Evolutionary conservation across 495 filamentous ascomycete genomes (phyloP).

Genomic region (Jackrogersella minutella): DNA sequence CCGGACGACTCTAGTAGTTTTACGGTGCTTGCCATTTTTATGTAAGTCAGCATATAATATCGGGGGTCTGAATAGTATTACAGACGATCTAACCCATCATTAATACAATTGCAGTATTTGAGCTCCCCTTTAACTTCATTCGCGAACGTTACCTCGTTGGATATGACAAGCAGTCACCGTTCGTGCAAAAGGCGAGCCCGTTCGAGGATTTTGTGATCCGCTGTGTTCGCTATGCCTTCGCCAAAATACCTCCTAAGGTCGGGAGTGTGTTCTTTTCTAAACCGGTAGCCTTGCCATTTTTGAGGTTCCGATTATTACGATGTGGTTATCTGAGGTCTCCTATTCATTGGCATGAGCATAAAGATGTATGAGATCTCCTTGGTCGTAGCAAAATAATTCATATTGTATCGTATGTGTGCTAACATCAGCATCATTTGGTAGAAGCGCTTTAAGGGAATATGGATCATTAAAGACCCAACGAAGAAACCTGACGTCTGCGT

Average conservation of each 20-base stretch:
- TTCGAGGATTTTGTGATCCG: constrained; percentile 79
- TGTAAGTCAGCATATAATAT: constrained; percentile 53
- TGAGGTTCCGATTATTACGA: constrained; percentile 75
- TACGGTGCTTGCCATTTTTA: constrained; percentile 73
- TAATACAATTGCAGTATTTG: constrained; percentile 54
- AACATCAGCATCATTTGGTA: constrained; percentile 8
- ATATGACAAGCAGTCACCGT: constrained; percentile 58
- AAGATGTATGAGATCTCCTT: constrained; percentile 48
- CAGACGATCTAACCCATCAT: constrained; percentile 3
- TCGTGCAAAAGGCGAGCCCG: constrained; percentile 67
- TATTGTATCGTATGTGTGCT: not conserved
- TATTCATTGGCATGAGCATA: constrained; percentile 67
- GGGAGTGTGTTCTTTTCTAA: constrained; percentile 80
- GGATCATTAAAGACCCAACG: constrained; percentile 62
- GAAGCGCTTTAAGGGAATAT: constrained; percentile 64
- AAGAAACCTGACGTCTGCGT: constrained; percentile 70
- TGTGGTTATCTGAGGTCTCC: constrained; percentile 70
- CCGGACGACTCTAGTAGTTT: constrained; percentile 60
- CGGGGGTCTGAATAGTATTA: not conserved
- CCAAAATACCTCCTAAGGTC: constrained; percentile 68
- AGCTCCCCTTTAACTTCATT: constrained; percentile 65
- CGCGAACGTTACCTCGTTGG: constrained; percentile 63
- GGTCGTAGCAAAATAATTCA: not conserved
- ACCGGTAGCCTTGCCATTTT: constrained; percentile 71
- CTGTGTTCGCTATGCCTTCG: constrained; percentile 79